Evolutionary conservation across 345 rosid species (phyloP).

Genomic region (Arabis alpina): DNA sequence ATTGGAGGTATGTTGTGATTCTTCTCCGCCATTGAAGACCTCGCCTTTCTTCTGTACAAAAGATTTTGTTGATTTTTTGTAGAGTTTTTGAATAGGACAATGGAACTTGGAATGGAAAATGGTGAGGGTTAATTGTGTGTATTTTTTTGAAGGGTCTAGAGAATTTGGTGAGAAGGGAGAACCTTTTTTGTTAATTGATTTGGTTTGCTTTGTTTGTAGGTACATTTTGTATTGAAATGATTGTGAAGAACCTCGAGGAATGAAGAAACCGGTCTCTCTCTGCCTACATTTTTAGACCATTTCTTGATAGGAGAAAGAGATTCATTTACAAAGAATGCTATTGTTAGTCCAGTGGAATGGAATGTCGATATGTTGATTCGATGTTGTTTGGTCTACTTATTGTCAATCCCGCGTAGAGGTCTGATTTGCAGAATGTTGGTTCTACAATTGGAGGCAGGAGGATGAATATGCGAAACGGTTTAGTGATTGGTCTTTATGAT

Average conservation of each 20-base stretch:
- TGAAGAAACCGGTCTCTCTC: conserved; percentile 20
- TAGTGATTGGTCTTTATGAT: conserved; percentile 4
- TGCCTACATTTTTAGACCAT: conserved; percentile 23
- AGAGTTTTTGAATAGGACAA: conserved; percentile 16
- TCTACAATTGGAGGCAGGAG: background rate
- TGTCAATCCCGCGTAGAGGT: background rate
- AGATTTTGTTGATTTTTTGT: conserved; percentile 34
- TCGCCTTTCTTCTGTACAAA: conserved; percentile 66
- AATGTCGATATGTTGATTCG: conserved; percentile 15
- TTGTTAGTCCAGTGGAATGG: conserved; percentile 5
- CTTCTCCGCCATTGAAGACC: conserved; percentile 62
- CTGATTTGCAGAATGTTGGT: conserved; percentile 5
- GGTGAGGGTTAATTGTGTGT: conserved; percentile 22
- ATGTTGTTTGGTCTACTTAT: background rate
- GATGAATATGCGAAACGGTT: background rate
- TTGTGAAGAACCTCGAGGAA: conserved; percentile 27
- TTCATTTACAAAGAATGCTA: conserved; percentile 25
- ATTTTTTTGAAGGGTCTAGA: background rate
- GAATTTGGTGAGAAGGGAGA: conserved; percentile 6
- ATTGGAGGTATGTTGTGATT: conserved; percentile 71
- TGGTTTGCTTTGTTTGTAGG: conserved; percentile 42
- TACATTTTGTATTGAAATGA: conserved; percentile 33
- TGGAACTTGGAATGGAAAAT: conserved; percentile 4
- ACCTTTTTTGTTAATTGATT: background rate
- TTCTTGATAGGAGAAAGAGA: conserved; percentile 13